These are phyloP conservation scores for Fusarium subtropicale DNA, from an alignment of 2,329 filamentous ascomycete genomes.

Conservation along the genomic window DNA sequence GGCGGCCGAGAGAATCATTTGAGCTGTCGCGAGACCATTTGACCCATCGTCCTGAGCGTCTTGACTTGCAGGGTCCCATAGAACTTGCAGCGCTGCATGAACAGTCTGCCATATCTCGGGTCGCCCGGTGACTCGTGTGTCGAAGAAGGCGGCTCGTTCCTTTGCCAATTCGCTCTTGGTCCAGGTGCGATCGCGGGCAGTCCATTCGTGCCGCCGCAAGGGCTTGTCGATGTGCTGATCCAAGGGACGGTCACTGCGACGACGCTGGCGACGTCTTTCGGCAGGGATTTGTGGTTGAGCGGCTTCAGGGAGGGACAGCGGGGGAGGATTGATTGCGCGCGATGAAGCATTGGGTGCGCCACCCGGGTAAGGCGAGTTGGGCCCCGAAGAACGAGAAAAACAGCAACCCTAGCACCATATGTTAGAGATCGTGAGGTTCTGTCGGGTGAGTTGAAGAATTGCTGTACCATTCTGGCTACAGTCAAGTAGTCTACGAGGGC, in stretches of 20 bases:
- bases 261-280: conserved; percentile 51
- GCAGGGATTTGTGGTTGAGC: conserved; percentile 40
- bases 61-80: conserved; percentile 68
- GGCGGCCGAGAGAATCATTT: conserved; percentile 82
- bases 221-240: conserved; percentile 77
- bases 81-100: conserved; percentile 71
- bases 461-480: conserved; percentile 39
- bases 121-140: conserved; percentile 84
- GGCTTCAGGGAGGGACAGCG: conserved; percentile 50
- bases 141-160: conserved; percentile 87
- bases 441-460: background rate
- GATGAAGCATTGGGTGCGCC: conserved; percentile 62
- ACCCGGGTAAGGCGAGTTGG: conserved; percentile 66
- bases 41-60: conserved; percentile 53
- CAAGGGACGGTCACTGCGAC: conserved; percentile 56
- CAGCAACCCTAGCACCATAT: conserved; percentile 63
- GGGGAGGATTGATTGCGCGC: conserved; percentile 63
- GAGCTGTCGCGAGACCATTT: conserved; percentile 72
- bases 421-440: conserved; percentile 30
- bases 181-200: conserved; percentile 72
- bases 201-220: conserved; percentile 74
- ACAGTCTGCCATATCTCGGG: conserved; percentile 85
- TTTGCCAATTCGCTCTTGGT: conserved; percentile 74
- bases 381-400: conserved; percentile 63
- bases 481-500: conserved; percentile 5